Evolutionary conservation across 768 basidiomycete genomes (phyloP).

Genomic region (Imleria badia): DNA sequence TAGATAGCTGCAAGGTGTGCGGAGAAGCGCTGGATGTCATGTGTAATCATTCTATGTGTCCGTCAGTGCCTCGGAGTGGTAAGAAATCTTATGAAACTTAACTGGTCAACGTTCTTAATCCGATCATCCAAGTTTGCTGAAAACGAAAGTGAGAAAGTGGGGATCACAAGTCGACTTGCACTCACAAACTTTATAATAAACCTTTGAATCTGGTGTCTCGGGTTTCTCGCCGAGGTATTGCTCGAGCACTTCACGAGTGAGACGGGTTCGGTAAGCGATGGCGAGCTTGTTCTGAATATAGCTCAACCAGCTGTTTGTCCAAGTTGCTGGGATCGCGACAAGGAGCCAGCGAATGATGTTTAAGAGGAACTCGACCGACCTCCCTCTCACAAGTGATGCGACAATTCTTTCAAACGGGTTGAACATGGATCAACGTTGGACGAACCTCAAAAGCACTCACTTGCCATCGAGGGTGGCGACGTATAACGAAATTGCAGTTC

Average conservation of each 20-base stretch:
- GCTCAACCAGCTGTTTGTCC: conserved; percentile 90
- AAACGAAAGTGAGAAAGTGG: conserved; percentile 1
- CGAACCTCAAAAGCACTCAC: conserved; percentile 44
- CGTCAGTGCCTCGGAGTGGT: conserved; percentile 10
- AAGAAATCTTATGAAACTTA: conserved; percentile 18
- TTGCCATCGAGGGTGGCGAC: conserved; percentile 93
- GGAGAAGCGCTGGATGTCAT: conserved; percentile 94
- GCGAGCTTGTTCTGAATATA: conserved; percentile 93
- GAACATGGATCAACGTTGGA: neutral
- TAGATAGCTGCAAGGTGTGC: conserved; percentile 91
- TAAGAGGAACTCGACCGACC: conserved; percentile 70
- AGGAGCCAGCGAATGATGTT: conserved; percentile 90
- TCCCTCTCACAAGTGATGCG: conserved; percentile 88
- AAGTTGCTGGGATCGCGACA: conserved; percentile 90
- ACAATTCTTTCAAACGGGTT: conserved; percentile 67
- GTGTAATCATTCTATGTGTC: conserved; percentile 78
- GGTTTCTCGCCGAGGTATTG: conserved; percentile 79
- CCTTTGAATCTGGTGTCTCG: conserved; percentile 68
- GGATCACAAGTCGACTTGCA: conserved; percentile 6
- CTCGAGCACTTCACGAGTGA: conserved; percentile 80
- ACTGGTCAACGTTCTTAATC: conserved; percentile 96
- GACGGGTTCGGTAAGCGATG: conserved; percentile 81
- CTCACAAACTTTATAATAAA: conserved; percentile 91
- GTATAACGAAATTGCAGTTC: conserved; percentile 91
- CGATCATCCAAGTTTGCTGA: conserved; percentile 92